phyloP scores from a whole-genome alignment of 257 asterid species.

The Jaltomata sinuosa region DNA sequence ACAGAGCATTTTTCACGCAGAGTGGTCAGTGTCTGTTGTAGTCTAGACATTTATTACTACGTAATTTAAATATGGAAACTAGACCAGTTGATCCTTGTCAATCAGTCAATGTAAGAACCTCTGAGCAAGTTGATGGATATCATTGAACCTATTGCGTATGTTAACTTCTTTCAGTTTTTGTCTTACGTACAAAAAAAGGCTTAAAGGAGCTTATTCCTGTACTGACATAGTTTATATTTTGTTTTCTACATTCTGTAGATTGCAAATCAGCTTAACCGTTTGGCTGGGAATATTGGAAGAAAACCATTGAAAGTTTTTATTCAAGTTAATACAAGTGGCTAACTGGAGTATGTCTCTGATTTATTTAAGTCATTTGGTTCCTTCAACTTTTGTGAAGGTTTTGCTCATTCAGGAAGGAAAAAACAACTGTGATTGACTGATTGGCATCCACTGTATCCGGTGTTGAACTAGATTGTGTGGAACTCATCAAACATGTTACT shows the following conservation, averaged over 20 bases:
- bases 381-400: background rate
- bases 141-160: no score
- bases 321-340: slow-evolving; percentile 89
- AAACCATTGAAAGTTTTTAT: slow-evolving; percentile 71
- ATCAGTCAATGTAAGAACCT: no score
- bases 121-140: no score
- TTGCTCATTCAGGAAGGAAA: background rate
- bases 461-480: slow-evolving; percentile 68
- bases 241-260: slow-evolving; percentile 31
- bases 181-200: no score
- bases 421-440: background rate
- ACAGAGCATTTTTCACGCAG: no score
- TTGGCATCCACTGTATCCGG: slow-evolving; percentile 29
- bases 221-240: background rate
- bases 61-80: no score
- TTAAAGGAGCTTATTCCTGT: no score
- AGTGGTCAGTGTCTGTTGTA: no score
- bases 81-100: no score
- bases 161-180: no score
- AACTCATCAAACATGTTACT: slow-evolving; percentile 54
- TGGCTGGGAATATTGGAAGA: slow-evolving; percentile 59
- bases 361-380: background rate
- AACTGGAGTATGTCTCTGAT: slow-evolving; percentile 21
- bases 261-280: slow-evolving; percentile 74
- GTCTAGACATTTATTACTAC: no score